These are phyloP conservation scores for Primulina tabacum DNA, from an alignment of 257 asterid species.

Conservation along the genomic window DNA sequence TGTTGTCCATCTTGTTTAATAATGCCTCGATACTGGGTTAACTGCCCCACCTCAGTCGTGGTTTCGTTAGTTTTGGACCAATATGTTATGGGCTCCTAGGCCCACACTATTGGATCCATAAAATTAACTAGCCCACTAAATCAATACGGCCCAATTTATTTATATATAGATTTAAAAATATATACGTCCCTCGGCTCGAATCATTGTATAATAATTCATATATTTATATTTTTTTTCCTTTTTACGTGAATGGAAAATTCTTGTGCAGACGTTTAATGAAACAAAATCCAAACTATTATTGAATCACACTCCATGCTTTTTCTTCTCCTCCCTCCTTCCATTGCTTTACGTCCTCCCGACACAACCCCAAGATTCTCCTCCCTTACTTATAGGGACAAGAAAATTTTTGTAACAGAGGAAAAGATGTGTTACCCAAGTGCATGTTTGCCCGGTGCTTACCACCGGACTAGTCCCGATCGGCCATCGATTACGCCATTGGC, in stretches of 20 bases:
- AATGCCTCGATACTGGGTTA: too few relatives aligned
- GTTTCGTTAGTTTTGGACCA: too few relatives aligned
- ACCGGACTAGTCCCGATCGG: background rate
- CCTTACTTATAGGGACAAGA: background rate
- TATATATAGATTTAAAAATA: too few relatives aligned
- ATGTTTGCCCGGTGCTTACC: slow-evolving; percentile 17
- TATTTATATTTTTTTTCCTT: background rate
- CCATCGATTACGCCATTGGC: background rate
- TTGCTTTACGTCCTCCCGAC: background rate
- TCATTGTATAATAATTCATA: too few relatives aligned
- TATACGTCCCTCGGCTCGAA: too few relatives aligned
- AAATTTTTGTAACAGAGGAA: background rate
- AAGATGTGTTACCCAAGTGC: slow-evolving; percentile 29
- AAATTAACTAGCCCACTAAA: too few relatives aligned
- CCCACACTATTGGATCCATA: too few relatives aligned
- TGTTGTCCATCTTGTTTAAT: too few relatives aligned
- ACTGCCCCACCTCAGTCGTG: too few relatives aligned
- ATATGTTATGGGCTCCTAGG: too few relatives aligned
- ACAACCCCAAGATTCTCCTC: background rate
- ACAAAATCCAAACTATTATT: slow-evolving; percentile 22
- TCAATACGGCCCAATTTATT: too few relatives aligned
- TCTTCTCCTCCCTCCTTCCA: too few relatives aligned
- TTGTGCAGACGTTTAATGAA: slow-evolving; percentile 15
- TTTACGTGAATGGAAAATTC: background rate
- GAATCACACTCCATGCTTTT: background rate